Evolutionary conservation across 495 filamentous ascomycete species (phyloP).

Genomic region (Usnea hakonensis): DNA sequence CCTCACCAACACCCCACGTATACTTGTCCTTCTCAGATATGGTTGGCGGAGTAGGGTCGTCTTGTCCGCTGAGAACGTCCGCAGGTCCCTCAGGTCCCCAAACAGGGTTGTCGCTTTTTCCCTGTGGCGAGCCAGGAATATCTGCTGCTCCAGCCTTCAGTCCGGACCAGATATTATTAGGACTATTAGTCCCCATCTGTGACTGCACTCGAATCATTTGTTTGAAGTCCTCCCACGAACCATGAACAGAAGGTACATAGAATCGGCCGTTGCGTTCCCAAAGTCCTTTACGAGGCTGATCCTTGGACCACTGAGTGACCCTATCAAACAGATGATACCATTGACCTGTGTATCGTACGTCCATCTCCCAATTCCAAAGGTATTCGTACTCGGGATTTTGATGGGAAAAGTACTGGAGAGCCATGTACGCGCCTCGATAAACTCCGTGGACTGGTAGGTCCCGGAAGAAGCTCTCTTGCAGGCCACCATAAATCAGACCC

Average conservation of each 20-base stretch:
- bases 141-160: conserved; percentile 34
- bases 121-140: conserved; percentile 42
- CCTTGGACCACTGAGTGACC: conserved; percentile 62
- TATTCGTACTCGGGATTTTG: conserved; percentile 89
- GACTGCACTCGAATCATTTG: conserved; percentile 88
- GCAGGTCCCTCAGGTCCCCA: conserved; percentile 80
- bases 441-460: conserved; percentile 80
- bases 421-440: conserved; percentile 87
- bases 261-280: conserved; percentile 93
- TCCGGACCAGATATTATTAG: conserved; percentile 63
- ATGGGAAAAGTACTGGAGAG: conserved; percentile 85
- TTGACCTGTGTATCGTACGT: conserved; percentile 92
- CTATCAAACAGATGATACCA: conserved; percentile 83
- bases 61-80: conserved; percentile 61
- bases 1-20: conserved; percentile 83
- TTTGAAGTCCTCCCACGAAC: conserved; percentile 84
- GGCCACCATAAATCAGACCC: conserved; percentile 73
- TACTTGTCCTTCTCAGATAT: conserved; percentile 72
- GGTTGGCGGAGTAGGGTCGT: conserved; percentile 62
- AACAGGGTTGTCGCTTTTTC: conserved; percentile 54
- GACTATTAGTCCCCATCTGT: conserved; percentile 66
- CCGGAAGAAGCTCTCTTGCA: conserved; percentile 64
- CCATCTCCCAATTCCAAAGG: conserved; percentile 99
- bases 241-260: conserved; percentile 83
- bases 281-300: conserved; percentile 80